These are phyloP conservation scores for Henningerozyma blattae DNA, from an alignment of 805 yeast genomes.

Conservation along the genomic window DNA sequence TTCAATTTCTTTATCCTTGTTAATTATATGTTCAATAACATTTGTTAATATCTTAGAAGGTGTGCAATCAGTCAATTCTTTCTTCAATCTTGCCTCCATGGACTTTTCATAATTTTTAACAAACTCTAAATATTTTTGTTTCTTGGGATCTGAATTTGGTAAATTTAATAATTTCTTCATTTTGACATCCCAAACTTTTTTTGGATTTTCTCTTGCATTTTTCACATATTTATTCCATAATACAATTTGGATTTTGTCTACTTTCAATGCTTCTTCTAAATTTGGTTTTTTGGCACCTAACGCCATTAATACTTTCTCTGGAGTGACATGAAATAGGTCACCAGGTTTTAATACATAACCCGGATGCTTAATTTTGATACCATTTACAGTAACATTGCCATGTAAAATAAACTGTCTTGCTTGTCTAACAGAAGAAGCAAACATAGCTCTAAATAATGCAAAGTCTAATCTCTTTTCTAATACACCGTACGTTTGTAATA, in stretches of 20 bases:
- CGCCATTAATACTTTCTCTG: constrained; percentile 75
- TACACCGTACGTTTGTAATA: constrained; percentile 78
- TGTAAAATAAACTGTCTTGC: constrained; percentile 78
- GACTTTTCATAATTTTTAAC: constrained; percentile 15
- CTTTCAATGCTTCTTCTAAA: constrained; percentile 48
- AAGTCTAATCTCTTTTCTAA: constrained; percentile 82
- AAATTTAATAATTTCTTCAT: constrained; percentile 12
- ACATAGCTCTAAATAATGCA: constrained; percentile 84
- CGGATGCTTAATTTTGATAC: constrained; percentile 65
- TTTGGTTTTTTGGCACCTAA: constrained; percentile 80
- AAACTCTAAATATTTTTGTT: constrained; percentile 13
- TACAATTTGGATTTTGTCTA: constrained; percentile 60
- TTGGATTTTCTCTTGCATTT: constrained; percentile 37
- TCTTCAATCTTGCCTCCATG: constrained; percentile 12
- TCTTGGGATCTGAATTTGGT: constrained; percentile 17
- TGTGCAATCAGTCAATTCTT: constrained; percentile 25
- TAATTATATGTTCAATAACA: constrained; percentile 25
- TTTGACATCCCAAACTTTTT: constrained; percentile 17
- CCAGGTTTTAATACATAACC: constrained; percentile 70
- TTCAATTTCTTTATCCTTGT: constrained; percentile 8
- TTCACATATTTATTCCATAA: constrained; percentile 68
- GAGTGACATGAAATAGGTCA: constrained; percentile 75
- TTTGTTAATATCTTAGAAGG: constrained; percentile 31
- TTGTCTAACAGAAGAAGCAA: constrained; percentile 87
- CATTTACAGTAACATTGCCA: constrained; percentile 80